Percentiles rank a stretch among this genome's conserved stretches.
Conservation (phyloP, 352 stramenopile species). For the Phytophthora agathidicida region DNA sequence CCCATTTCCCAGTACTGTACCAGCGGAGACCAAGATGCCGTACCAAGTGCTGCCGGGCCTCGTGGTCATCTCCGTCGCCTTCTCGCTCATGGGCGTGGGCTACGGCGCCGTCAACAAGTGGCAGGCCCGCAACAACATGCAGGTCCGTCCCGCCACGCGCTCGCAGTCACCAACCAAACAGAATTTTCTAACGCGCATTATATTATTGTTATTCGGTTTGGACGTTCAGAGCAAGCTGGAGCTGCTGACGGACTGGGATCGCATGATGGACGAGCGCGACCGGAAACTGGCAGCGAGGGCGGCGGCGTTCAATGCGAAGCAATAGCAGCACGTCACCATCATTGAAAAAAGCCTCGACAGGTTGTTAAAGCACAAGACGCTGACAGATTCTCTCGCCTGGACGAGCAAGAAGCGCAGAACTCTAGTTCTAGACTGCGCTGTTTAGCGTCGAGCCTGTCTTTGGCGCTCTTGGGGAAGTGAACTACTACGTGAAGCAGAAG, state of each 20-base stretch:
- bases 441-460: not conserved
- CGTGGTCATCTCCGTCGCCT: conserved; percentile 74
- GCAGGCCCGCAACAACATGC: conserved; percentile 68
- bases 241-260: conserved; percentile 81
- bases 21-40: conserved; percentile 58
- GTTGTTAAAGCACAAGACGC: not conserved
- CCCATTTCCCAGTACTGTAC: too few species aligned
- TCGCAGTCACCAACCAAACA: too few species aligned
- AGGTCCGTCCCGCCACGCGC: conserved; percentile 42
- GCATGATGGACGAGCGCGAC: conserved; percentile 84
- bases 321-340: conserved; percentile 28
- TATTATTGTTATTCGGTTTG: conserved; percentile 1
- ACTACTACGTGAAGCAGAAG: conserved; percentile 19
- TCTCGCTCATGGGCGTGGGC: conserved; percentile 81
- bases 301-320: conserved; percentile 36
- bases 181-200: too few species aligned
- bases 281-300: conserved; percentile 60
- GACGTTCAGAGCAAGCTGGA: conserved; percentile 70
- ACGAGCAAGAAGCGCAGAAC: not conserved
- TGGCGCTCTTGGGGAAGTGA: conserved; percentile 11
- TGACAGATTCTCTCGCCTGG: not conserved
- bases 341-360: not conserved
- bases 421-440: not conserved
- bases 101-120: conserved; percentile 79
- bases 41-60: conserved; percentile 87